Evolutionary conservation across 164 flowering plant species (phyloP), one percentile per base, ranked within the genome.

Genomic region (Chimonanthus salicifolius): DNA sequence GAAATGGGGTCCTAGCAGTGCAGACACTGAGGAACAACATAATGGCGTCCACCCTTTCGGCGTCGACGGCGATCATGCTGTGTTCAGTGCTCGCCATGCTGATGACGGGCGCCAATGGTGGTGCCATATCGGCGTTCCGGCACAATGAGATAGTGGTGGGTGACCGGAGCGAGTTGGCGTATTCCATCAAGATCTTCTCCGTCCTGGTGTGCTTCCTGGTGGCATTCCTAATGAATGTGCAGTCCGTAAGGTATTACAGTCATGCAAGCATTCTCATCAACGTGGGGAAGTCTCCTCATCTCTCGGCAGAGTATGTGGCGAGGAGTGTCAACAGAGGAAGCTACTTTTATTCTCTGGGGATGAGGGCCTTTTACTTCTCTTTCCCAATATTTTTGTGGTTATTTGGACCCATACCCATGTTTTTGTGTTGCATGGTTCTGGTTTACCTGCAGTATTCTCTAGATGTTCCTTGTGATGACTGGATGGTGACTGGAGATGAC

Each of bases 21-120:
- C 98, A 92, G 66, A 92, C 97, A 1, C 81, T 92, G 0, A 71
- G 98, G 63, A 94, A 92, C 89, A 92, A 88, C 87, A 90, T 94
- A 70, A 94, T 94, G 98, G 98, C 97, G 11, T 92, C 98, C n/a
- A 94, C 97, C 67, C 81, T 92, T 2, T 73, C 92, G 72, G 96
- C 94, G 0, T 82, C 97, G 0, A 92, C 92, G 5, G 93, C 96
- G 3, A 90, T 94, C 68, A 90, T 82, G 89, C 88, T 94, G 3
- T 87, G 93, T 75, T 92, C 97, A 2, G 66, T 94, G 44, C 86
- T 92, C 60, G 92, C 91, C 4, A 83, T 88, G n/a, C 65, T 94
- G 46, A 91, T 94, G 97, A 80, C 85, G 2, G 70, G 78, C 76
- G 70, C 49, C 15, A 49, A 58, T 43, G 64, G 51, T 7, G 13